Evolutionary conservation across 2,329 filamentous ascomycete species (phyloP), one percentile per base, ranked within the genome.

Genomic region (Aspergillus novofumigatus): DNA sequence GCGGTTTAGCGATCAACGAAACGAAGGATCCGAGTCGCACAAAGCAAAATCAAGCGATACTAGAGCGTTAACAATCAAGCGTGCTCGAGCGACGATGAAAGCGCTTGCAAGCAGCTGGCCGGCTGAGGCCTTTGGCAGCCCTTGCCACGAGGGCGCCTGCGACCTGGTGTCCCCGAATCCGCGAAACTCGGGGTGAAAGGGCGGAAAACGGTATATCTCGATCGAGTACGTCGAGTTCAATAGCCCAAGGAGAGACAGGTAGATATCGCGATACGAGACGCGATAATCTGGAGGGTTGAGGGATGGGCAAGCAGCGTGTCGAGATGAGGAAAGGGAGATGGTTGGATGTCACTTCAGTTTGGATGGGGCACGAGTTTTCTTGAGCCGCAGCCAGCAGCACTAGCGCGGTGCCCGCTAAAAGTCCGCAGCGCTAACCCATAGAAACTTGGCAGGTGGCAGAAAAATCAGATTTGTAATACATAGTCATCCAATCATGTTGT

Each of bases 81-180:
- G 55, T 55, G 26, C 47, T 54, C 29, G 63, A 62, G 64, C 65
- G 67, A 71, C 58, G 66, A 69, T 69, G 66, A 69, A 70, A 69
- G 63, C 62, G 67, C 61, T 63, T 65, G 63, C 62, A 67, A 71
- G 66, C 68, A 68, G 69, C 70, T 71, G 72, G 74, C 73, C 74
- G 70, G 66, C 63, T 72, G 70, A 75, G 74, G 74, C 72, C 71
- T 75, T 70, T 73, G 75, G 74, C 75, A 75, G 74, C 74, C 74
- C 75, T 76, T 77, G 75, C 75, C 74, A 75, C 74, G 70, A 76
- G 75, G 75, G 74, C 75, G 75, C 74, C 75, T 69, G 70, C 67
- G 71, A 72, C 72, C 72, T 65, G 64, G 62, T 47, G 70, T 65
- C 67, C 70, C 71, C 65, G 67, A 70, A 65, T 69, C 71, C 66